Conservation (phyloP, 257 asterid species). For the Nicotiana attenuata region DNA sequence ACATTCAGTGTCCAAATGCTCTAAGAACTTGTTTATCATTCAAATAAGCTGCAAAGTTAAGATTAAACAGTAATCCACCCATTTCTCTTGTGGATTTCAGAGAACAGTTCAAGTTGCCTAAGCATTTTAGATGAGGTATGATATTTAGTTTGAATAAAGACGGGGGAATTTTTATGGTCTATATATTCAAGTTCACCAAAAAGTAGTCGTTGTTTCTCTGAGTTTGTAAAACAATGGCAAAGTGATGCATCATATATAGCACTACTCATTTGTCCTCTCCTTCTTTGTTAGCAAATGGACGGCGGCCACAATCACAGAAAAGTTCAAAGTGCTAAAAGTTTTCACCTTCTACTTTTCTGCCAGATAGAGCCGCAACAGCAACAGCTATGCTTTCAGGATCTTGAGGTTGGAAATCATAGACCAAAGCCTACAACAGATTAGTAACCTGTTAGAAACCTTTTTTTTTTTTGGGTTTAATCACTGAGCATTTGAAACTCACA, state of each 20-base stretch:
- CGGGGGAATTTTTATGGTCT: not conserved
- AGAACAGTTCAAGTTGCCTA: not conserved
- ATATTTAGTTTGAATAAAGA: not conserved
- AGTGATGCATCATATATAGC: not conserved
- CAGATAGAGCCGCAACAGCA: conserved; percentile 60
- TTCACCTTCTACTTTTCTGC: conserved; percentile 49
- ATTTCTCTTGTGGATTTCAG: not conserved
- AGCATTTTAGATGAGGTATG: not conserved
- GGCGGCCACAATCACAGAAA: not conserved
- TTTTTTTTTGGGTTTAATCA: not conserved
- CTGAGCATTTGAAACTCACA: not conserved
- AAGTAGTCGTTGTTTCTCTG: not conserved
- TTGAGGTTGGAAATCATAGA: conserved; percentile 72
- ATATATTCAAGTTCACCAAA: not conserved
- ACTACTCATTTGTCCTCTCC: not conserved
- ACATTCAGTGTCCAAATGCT: not conserved
- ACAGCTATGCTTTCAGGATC: conserved; percentile 64
- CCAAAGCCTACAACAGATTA: conserved; percentile 29
- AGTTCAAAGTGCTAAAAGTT: not conserved
- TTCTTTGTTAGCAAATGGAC: not conserved
- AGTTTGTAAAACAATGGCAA: not conserved
- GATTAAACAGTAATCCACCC: not conserved
- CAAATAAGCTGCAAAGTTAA: not conserved
- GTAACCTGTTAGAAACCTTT: not conserved
- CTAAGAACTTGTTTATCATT: not conserved